These are phyloP conservation scores for Tilletia walkeri DNA, from an alignment of 1,284 basidiomycete species.

Conservation along the genomic window DNA sequence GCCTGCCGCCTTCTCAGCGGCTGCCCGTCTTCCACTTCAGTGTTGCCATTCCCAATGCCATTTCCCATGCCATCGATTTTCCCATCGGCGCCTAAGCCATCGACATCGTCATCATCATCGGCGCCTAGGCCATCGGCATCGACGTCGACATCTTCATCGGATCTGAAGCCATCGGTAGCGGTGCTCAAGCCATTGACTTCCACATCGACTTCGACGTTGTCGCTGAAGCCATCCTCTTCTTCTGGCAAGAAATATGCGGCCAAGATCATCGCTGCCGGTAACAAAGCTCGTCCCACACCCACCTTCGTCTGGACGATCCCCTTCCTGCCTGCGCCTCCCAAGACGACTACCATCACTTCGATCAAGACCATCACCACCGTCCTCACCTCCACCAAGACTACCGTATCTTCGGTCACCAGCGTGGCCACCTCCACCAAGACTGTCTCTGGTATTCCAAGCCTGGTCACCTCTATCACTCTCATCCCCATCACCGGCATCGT, in stretches of 20 bases:
- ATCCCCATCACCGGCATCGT: neutral
- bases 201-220: no score
- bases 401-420: neutral
- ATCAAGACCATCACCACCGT: conserved; percentile 22
- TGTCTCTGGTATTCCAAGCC: neutral
- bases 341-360: conserved; percentile 7
- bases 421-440: conserved; percentile 4
- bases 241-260: neutral
- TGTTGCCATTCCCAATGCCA: no score
- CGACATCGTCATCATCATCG: neutral
- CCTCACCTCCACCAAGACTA: conserved; percentile 15
- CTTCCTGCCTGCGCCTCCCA: conserved; percentile 18
- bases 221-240: neutral
- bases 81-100: neutral
- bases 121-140: neutral
- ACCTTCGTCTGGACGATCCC: neutral
- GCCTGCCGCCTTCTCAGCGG: no score
- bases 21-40: neutral
- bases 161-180: no score
- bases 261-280: neutral
- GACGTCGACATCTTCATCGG: no score
- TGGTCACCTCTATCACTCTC: neutral
- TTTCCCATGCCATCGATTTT: no score
- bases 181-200: neutral
- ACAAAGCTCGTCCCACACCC: neutral